A percentile compares a stretch with the other conserved stretches of the same genome.
These are phyloP conservation scores for Puya raimondii DNA, from an alignment of 176 grass and related monocot genomes.

Conservation along the genomic window DNA sequence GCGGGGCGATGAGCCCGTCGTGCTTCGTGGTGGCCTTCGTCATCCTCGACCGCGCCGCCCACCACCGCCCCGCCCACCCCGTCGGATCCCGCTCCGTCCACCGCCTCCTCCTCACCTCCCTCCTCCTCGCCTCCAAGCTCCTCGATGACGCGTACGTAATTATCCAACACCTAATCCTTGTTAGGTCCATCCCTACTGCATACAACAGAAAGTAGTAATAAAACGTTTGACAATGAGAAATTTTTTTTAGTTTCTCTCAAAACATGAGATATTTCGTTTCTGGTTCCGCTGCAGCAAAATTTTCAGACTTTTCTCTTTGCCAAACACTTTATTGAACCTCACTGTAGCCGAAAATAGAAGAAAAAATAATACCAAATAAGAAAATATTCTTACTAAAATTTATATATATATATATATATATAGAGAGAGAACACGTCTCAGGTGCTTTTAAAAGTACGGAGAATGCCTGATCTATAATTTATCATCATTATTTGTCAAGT, in stretches of 20 bases:
- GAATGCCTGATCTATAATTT: too few relatives aligned
- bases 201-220: neutral
- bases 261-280: neutral
- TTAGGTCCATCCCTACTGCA: neutral
- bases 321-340: too few relatives aligned
- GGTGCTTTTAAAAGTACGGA: too few relatives aligned
- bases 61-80: slow-evolving; percentile 42
- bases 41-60: slow-evolving; percentile 60
- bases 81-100: slow-evolving; percentile 72
- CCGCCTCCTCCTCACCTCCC: slow-evolving; percentile 59
- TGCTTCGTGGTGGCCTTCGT: slow-evolving; percentile 74
- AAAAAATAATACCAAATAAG: too few relatives aligned
- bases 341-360: too few relatives aligned
- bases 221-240: neutral
- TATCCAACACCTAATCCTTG: neutral
- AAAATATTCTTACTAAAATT: too few relatives aligned
- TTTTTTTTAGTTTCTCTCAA: neutral
- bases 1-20: slow-evolving; percentile 40
- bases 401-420: too few relatives aligned
- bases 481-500: too few relatives aligned
- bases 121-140: slow-evolving; percentile 86
- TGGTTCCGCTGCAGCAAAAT: too few relatives aligned
- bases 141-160: slow-evolving; percentile 70
- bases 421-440: too few relatives aligned
- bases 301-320: too few relatives aligned